Conservation (phyloP, 768 basidiomycete species). For the Strobilomyces confusus region DNA sequence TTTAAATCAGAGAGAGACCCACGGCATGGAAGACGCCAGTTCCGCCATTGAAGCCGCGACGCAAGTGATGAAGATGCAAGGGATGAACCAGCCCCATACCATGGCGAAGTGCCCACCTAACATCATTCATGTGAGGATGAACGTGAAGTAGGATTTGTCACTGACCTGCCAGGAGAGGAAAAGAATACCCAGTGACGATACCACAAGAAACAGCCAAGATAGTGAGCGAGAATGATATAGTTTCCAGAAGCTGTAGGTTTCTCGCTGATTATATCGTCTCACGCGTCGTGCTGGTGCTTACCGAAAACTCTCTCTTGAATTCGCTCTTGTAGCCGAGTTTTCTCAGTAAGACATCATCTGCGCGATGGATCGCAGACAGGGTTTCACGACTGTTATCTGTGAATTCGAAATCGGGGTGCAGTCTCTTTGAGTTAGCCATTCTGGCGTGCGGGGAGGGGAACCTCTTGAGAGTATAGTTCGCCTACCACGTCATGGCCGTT, state of each 20-base stretch:
- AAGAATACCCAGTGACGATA: background rate
- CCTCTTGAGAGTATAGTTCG: background rate
- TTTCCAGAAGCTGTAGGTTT: background rate
- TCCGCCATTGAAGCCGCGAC: background rate
- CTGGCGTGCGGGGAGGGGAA: background rate
- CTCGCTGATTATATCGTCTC: background rate
- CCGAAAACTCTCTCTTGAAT: background rate
- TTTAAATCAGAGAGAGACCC: background rate
- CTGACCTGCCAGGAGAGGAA: background rate
- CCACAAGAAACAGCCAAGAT: background rate
- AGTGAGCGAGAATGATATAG: background rate
- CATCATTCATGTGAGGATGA: background rate
- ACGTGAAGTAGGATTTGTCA: background rate
- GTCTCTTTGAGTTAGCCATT: background rate
- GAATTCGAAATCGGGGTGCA: background rate
- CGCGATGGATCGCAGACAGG: background rate
- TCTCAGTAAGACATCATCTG: background rate
- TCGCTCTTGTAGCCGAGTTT: background rate
- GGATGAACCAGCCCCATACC: background rate
- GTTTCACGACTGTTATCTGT: background rate
- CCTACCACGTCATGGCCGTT: background rate
- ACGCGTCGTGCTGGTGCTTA: background rate
- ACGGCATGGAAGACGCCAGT: background rate
- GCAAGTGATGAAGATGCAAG: background rate
- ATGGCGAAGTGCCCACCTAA: background rate